A percentile compares a stretch with the other conserved stretches of the same genome.
Conservation (phyloP, 2,329 filamentous ascomycete species). For the Sphaerulina populicola region DNA sequence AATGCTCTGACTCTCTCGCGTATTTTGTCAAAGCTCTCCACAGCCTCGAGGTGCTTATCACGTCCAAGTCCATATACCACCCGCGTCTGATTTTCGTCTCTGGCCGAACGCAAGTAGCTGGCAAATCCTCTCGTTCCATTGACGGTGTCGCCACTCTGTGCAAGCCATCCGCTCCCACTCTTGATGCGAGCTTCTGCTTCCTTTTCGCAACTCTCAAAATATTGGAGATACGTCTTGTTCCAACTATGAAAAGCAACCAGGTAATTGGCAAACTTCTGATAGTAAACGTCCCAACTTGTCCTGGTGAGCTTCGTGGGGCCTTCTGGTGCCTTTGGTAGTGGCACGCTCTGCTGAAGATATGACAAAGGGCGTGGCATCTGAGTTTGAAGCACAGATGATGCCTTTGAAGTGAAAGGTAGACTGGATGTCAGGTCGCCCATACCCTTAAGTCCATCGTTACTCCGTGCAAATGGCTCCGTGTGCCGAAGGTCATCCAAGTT, state of each 20-base stretch:
- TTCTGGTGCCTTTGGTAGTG: constrained; percentile 39
- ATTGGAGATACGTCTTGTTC: constrained; percentile 47
- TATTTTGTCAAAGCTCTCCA: constrained; percentile 51
- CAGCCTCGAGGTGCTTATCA: constrained; percentile 51
- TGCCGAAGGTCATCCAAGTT: constrained; percentile 45
- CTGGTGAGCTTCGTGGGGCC: constrained; percentile 40
- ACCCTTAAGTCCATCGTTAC: constrained; percentile 45
- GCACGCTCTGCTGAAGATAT: constrained; percentile 34
- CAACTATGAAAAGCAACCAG: constrained; percentile 50
- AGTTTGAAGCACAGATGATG: constrained; percentile 39
- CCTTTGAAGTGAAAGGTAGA: constrained; percentile 52
- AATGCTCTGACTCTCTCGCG: constrained; percentile 36
- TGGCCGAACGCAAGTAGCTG: constrained; percentile 53
- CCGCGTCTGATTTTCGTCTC: constrained; percentile 57
- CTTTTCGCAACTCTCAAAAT: constrained; percentile 47
- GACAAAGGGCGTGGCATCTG: constrained; percentile 39
- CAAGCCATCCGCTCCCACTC: constrained; percentile 45
- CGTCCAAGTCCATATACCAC: constrained; percentile 53
- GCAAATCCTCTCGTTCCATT: constrained; percentile 41
- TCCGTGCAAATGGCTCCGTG: constrained; percentile 37
- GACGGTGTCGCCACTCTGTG: constrained; percentile 34
- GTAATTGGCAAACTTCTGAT: constrained; percentile 47
- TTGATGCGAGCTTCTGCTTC: constrained; percentile 30
- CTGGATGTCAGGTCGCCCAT: constrained; percentile 47
- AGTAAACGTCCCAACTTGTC: constrained; percentile 45